A percentile compares a stretch with the other conserved stretches of the same genome.
Evolutionary conservation across 2,329 filamentous ascomycete species (phyloP).

Genomic region (Penicillium glabrum): DNA sequence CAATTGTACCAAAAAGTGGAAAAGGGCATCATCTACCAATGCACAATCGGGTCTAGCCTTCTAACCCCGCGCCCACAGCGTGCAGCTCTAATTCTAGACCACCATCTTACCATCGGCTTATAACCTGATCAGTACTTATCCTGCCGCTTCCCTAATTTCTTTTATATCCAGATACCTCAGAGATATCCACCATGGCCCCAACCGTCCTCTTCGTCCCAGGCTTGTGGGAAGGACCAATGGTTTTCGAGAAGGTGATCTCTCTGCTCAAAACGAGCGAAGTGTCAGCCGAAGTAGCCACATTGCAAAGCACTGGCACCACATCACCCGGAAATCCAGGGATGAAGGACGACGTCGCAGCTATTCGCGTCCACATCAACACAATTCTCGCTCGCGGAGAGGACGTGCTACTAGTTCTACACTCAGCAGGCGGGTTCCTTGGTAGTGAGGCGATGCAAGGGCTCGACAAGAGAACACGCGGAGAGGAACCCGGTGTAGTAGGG

Average conservation of each 20-base stretch:
- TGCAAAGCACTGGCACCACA: neutral
- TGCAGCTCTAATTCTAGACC: neutral
- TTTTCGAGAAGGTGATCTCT: neutral
- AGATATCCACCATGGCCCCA: neutral
- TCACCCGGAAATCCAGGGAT: neutral
- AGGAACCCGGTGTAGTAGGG: neutral
- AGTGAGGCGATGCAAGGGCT: slow-evolving; percentile 3
- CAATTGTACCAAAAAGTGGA: no score
- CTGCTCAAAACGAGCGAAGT: neutral
- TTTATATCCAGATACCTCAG: neutral
- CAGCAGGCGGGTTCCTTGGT: slow-evolving; percentile 1
- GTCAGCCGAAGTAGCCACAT: neutral
- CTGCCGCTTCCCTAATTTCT: no score
- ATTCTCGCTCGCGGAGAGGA: neutral
- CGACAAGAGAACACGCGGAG: neutral
- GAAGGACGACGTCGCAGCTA: neutral
- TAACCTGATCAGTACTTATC: neutral
- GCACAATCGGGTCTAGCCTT: no score
- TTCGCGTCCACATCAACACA: neutral
- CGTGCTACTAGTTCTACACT: neutral
- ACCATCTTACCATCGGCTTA: neutral
- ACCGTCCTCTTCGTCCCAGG: neutral
- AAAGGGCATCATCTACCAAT: no score
- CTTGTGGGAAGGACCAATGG: neutral
- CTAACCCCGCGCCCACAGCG: no score